Base-by-base conservation (phyloP, 2,329 filamentous ascomycete species). In the Magnaporthiopsis incrustans region DNA sequence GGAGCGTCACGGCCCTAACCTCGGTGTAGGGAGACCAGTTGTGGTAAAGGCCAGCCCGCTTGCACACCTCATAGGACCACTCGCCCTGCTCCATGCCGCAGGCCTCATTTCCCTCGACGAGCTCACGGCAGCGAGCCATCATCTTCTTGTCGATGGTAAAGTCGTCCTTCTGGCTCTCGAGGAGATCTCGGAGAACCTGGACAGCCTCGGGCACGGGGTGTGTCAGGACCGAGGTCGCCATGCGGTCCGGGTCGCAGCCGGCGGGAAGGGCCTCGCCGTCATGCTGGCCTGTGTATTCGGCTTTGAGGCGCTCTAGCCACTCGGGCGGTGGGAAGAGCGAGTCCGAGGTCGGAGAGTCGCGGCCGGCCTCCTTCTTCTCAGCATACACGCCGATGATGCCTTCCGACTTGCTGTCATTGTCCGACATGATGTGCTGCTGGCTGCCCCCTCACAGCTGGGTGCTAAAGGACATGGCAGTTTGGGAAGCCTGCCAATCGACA, bases 1-100 rank as follows among this genome's bases (percentile, higher is more conserved):
- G 72, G 53, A 76, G 73, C 4, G 73, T 74, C 18, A 79, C 77
- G 25, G 77, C 73, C 25, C 77, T 73, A 1, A 79, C 77, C 1
- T 74, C 77, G 0, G 77, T 76, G 63, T 79, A 79, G 0, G 77
- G 77, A 6, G 76, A 77, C 44, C 75, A 77, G 69, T 76, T 62
- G 72, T 62, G 60, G 18, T 62, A 62, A 22, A 62, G 35, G 50
- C 66, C 68, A 57, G 66, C 69, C n/a, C 65, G 64, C 67, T 68
- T 68, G 67, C 69, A 70, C 63, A 67, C 63, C 57, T 68, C 65
- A 59, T 73, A 73, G 0, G 68, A 63, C 71, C 71, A 73, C 57
- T 73, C 70, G 53, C 68, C 70, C 30, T 68, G 64, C 57, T 69
- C 66, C 69, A 73, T 68, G 12, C 65, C 70, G 65, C 71, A 73